Evolutionary conservation across 208 protist species (phyloP), one percentile per base, ranked within the genome.

Genomic region (Vickermania spadyakhi): DNA sequence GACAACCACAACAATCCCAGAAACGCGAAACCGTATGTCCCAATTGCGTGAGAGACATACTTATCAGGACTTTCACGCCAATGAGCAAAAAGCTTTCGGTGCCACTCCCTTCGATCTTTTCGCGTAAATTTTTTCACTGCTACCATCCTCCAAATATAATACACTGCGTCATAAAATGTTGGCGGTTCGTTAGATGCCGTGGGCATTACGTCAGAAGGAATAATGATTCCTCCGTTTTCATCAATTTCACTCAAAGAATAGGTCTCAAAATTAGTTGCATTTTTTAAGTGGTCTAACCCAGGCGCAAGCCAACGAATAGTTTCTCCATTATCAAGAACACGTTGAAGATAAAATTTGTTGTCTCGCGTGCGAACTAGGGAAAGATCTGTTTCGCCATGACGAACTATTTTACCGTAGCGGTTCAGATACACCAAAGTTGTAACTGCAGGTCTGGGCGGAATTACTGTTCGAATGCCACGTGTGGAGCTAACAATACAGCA

Each of bases 271-370:
- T 95, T 95, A 1, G 83, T 90, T 31, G 86, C 82, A 62, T 91
- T 68, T 60, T 93, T 92, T 13, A 93, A 31, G 56, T 88, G 77
- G 58, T 91, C 74, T 21, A 95, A 70, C 13, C 89, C 89, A 14
- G 85, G 85, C 14, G 83, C 82, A 2, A 59, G 57, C 84, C 84
- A 95, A 23, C 89, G 89, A 13, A 95, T 72, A 21, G 91, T 81
- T 64, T 92, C 84, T 50, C 85, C 89, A 25, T 67, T 62, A 29
- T 67, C 67, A 56, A 95, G 71, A 31, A 95, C 75, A 50, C 89
- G 89, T 56, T 93, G 85, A n/a, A 95, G 64, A 62, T 91, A 95
- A 60, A 92, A 95, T 58, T 92, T 89, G 67, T 95, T 95, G 62
- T 95, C 84, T 13, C 89, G 89, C 18, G 85, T 92, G 28, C 85